Evolutionary conservation across 1,284 basidiomycete genomes (phyloP), one percentile per base, ranked within the genome.

Genomic region (Microbotryum saponariae): DNA sequence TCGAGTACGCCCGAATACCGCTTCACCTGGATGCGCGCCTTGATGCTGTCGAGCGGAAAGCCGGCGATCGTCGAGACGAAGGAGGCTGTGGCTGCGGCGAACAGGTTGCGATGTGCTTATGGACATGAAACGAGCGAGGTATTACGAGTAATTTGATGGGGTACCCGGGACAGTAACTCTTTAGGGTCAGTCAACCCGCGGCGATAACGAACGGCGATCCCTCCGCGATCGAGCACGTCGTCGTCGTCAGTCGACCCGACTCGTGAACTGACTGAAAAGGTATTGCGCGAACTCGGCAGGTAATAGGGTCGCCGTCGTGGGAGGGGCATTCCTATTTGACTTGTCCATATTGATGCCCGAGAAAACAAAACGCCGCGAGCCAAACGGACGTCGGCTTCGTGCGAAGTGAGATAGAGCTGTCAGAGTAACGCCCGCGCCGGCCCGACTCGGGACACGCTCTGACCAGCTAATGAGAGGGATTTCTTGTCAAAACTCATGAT

Each of bases 1-100:
- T 70, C 71, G 25, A 69, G 59, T 6, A 72, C 69, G 7, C 60
- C 55, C 44, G 61, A 58, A 53, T 72, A 72, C 44, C 59, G 56
- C 37, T 50, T 16, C 2, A 46, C n/a, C 14, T 47, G 59, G 20
- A 60, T n/a, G 33, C n/a, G 45, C 23, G 49, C 56, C 44, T 61
- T 61, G 37, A 61, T 49, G 33, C 47, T 50, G 37, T 61, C 60
- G n/a, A 61, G 51, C 8, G 60, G 60, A 21, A 61, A 62, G 5
- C 56, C 56, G 16, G 58, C 54, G 12, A 62, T 37, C 14, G 50
- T 52, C 10, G 53, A 59, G 3, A 62, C 58, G 31, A 62, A 33
- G 4, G 57, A 54, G 16, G 37, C 58, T 7, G 47, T 46, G 4
- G 51, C 47, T n/a, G 56, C 61, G 18, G 56, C 54, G 21, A 61